Base-by-base conservation (phyloP, 1,139 yeast species). In the Zygosaccharomyces pseudobailii region DNA sequence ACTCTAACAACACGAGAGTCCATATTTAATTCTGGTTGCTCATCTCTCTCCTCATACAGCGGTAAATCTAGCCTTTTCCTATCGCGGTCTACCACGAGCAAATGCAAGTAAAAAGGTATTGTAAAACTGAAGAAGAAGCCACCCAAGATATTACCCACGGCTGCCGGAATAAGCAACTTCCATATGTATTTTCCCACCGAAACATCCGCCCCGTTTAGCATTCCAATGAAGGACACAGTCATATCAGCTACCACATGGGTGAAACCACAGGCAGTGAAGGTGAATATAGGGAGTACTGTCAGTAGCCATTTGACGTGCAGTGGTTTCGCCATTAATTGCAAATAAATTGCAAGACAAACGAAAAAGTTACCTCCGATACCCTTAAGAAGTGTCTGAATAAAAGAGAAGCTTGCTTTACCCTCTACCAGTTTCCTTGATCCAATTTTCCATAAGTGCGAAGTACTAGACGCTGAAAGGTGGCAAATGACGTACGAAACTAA, bases 211-310 rank as follows among this genome's bases (percentile, higher is more conserved):
- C 81, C 78, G 61, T 83, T 82, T 42, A 86, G 72, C 58, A 84
- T 68, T 0, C 87, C 95, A 55, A 80, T 76, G 7, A 81, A 77
- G 8, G 83, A 61, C 49, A 84, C 57, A 55, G 72, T 80, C 90
- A 86, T 84, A 63, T 87, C 95, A 1, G 95, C 95, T 7, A 87
- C 88, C 2, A 80, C 79, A 61, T 87, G 95, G 4, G 87, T 80
- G 64, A 80, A 86, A 0, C 94, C 94, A 70, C 82, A 71, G 1
- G 81, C 58, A 6, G 84, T 94, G 63, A 86, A 84, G 0, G 89
- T 79, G 65, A 84, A 83, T 9, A 86, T 72, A 0, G 95, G 94
- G 22, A 85, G 61, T 6, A 72, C 56, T 70, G 86, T 75, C 70
- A 83, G 67, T n/a, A 84, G 39, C 40, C 83, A 73, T 58, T 84